Evolutionary conservation across 352 stramenopile genomes (phyloP), one percentile per base, ranked within the genome.

Genomic region (Elongisporangium senticosum): DNA sequence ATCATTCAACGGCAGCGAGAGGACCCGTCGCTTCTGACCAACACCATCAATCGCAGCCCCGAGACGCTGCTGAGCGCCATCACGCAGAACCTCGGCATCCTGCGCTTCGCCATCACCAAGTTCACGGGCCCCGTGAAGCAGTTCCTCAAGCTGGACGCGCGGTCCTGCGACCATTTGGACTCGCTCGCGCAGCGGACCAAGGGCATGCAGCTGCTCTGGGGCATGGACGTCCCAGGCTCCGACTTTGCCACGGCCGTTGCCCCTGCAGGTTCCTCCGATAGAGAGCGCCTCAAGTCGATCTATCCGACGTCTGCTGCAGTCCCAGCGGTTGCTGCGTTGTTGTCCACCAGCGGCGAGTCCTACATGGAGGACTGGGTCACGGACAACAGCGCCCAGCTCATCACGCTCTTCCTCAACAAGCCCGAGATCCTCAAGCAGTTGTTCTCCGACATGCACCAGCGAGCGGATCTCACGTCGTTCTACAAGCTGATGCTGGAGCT

Each of bases 41-140:
- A 79, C 23, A 74, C 68, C 0, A 76, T 90, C 59, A 87, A 83
- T 47, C 70, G 77, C n/a, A 81, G 69, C 17, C 80, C 78, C 3
- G 83, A 89, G 57, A 82, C 87, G 3, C 56, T 93, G n/a, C 55
- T 87, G 47, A 85, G 64, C 37, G 78, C 81, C 0, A 72, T 90
- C 13, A 49, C 72, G 6, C 59, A 81, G 14, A 89, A 90, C 60
- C 75, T 81, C 10, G 79, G 83, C 0, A 90, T 93, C 53, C 59
- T 92, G 23, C 62, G 82, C 19, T 90, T 90, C 23, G 67, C 68
- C 5, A 90, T 93, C 58, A 78, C 71, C 13, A 88, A 90, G 59
- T 90, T 87, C 43, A 49, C 80, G 3, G 68, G 77, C 0, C 55
- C 68, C 3, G 83, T 90, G n/a, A 87, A 89, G 64, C 58, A 69